phyloP scores from a whole-genome alignment of 345 rosid genomes.

The Erodium maritimum region DNA sequence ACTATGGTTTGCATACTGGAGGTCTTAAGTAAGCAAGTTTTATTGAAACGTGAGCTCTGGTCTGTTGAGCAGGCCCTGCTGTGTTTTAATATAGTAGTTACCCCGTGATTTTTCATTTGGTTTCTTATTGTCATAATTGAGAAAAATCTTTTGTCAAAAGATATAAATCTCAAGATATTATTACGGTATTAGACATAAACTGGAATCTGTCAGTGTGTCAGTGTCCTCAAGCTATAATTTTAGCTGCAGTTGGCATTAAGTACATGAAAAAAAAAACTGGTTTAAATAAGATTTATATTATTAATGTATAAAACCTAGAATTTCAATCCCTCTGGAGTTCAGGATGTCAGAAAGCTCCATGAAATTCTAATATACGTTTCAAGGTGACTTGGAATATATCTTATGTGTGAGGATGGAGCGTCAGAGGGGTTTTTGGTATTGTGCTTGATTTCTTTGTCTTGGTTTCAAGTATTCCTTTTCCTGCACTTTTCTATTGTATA shows the following conservation, averaged over 20 bases:
- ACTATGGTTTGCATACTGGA: background rate
- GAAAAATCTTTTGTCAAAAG: no score
- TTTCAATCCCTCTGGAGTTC: background rate
- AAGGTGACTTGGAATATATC: background rate
- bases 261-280: background rate
- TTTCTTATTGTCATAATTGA: no score
- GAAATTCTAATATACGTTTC: background rate
- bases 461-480: no score
- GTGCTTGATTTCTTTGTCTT: no score
- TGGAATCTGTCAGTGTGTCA: background rate
- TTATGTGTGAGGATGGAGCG: no score
- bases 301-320: background rate
- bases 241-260: background rate
- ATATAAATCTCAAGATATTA: no score
- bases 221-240: background rate
- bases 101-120: no score
- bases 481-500: no score
- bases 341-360: background rate
- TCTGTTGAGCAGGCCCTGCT: background rate
- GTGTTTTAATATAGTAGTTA: no score
- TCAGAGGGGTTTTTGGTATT: no score
- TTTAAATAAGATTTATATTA: background rate
- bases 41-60: background rate
- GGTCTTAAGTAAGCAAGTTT: background rate
- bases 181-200: no score